Percentiles rank a stretch among this genome's conserved stretches.
These are phyloP conservation scores for Chlamydomonas reinhardtii DNA, from an alignment of 163 green algal genomes.

Conservation along the genomic window DNA sequence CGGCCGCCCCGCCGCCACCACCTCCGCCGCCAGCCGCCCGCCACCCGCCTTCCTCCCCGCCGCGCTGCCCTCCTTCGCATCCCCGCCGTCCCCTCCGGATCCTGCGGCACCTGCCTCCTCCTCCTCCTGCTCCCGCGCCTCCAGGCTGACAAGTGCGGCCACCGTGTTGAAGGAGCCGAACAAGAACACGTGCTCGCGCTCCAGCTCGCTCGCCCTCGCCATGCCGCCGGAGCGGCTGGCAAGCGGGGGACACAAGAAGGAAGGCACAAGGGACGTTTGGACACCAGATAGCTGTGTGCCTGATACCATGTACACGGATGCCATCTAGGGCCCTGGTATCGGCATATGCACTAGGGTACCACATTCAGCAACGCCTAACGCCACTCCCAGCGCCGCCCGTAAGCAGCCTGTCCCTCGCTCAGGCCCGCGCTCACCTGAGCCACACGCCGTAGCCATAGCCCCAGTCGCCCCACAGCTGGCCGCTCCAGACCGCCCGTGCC, in stretches of 20 bases:
- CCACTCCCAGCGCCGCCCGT: too few relatives aligned
- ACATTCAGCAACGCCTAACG: too few relatives aligned
- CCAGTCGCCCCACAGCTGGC: neutral
- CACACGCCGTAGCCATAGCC: constrained; percentile 7
- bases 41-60: neutral
- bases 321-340: too few relatives aligned
- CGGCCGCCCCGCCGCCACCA: neutral
- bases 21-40: neutral
- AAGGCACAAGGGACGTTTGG: too few relatives aligned
- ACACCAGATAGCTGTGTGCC: too few relatives aligned
- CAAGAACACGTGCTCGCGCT: neutral
- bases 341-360: too few relatives aligned
- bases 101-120: neutral
- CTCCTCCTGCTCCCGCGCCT: neutral
- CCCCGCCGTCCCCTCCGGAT: neutral
- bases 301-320: too few relatives aligned
- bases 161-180: constrained; percentile 5
- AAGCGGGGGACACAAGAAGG: too few relatives aligned
- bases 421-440: neutral
- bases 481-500: neutral
- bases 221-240: too few relatives aligned
- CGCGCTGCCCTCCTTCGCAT: neutral
- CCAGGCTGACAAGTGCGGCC: neutral
- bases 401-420: too few relatives aligned
- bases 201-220: neutral